phyloP scores from a whole-genome alignment of 495 filamentous ascomycete species.

The Echria macrotheca region DNA sequence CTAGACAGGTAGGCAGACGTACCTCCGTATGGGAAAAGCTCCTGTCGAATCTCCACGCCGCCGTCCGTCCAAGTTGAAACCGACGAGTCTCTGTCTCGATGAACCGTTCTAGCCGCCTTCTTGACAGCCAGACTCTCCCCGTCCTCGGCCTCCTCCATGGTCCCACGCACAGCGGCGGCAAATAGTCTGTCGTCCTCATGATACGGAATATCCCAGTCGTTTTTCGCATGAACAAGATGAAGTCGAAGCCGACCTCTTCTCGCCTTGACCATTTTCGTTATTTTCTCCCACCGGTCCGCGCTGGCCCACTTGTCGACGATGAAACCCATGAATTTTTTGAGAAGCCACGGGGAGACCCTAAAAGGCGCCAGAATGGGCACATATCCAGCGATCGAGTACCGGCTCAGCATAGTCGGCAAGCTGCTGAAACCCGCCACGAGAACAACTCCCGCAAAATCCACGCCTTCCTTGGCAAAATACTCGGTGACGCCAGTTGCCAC shows the following conservation, averaged over 20 bases:
- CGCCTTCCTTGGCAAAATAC: constrained; percentile 46
- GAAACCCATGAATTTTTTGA: constrained; percentile 31
- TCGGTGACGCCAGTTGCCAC: constrained; percentile 69
- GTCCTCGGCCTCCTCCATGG: constrained; percentile 30
- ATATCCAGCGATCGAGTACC: constrained; percentile 61
- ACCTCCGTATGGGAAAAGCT: constrained; percentile 55
- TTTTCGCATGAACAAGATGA: constrained; percentile 67
- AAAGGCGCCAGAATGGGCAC: constrained; percentile 78
- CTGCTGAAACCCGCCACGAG: constrained; percentile 75
- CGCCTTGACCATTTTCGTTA: constrained; percentile 43
- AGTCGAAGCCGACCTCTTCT: constrained; percentile 47
- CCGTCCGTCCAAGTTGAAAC: constrained; percentile 35
- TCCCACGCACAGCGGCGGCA: constrained; percentile 48
- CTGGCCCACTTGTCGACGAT: constrained; percentile 52
- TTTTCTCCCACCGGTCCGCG: constrained; percentile 35
- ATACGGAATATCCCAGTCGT: constrained; percentile 74
- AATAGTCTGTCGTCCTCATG: constrained; percentile 53
- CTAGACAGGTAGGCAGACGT: constrained; percentile 15
- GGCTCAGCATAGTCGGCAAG: constrained; percentile 61
- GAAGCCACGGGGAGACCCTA: constrained; percentile 37
- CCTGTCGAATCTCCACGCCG: constrained; percentile 42
- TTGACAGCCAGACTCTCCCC: constrained; percentile 28
- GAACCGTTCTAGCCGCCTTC: constrained; percentile 36
- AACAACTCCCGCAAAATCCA: constrained; percentile 64
- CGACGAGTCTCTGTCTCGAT: constrained; percentile 36